Evolutionary conservation across 441 rosid genomes (phyloP).

Genomic region (Syzygium syzygioides): DNA sequence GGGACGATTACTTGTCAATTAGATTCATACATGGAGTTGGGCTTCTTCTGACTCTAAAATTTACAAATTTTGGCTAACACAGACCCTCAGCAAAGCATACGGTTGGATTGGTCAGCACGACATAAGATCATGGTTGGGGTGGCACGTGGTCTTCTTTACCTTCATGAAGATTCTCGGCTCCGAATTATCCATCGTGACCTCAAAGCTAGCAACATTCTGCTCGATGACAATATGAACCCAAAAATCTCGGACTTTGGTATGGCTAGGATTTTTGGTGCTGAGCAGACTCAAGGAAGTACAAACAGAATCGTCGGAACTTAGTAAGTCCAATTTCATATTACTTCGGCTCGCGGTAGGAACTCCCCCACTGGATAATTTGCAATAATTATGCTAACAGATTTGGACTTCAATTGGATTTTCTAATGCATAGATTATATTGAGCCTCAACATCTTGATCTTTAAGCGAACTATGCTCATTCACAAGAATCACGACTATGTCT

Average conservation of each 20-base stretch:
- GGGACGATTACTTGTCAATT: neutral
- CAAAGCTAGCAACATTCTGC: neutral
- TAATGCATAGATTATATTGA: neutral
- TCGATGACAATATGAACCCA: neutral
- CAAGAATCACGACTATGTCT: neutral
- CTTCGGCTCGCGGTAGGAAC: neutral
- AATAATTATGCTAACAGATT: neutral
- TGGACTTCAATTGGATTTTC: neutral
- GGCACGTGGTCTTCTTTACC: neutral
- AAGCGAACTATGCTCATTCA: neutral
- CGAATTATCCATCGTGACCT: neutral
- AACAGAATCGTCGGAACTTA: neutral
- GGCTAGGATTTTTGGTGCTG: neutral
- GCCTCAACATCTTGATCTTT: neutral
- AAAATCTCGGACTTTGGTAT: neutral
- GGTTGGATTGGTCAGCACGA: neutral
- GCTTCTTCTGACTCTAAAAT: neutral
- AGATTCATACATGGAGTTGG: neutral
- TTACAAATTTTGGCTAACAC: neutral
- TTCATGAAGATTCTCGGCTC: neutral
- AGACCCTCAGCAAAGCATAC: neutral
- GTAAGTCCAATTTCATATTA: neutral
- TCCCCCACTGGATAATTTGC: neutral
- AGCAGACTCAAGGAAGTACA: neutral
- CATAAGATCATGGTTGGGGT: neutral